Base-by-base conservation (phyloP, 257 asterid species). In the Fraxinus cuspidata region DNA sequence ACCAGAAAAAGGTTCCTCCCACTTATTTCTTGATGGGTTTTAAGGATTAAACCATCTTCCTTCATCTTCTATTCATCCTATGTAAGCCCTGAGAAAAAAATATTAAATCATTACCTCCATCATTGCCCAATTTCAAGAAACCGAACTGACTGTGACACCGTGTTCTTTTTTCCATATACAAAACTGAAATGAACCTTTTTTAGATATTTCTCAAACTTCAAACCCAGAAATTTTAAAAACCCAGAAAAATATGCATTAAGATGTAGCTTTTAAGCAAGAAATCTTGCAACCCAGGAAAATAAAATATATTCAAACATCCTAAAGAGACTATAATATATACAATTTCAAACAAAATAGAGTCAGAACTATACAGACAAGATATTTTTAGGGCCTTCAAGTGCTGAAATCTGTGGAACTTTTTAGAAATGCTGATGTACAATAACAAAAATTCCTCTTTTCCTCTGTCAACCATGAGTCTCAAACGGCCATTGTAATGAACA, bases 201-300 rank as follows among this genome's bases (percentile, higher is more conserved):
- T 7, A 37, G 42, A 37, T 37, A 37, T 37, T 37, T 37, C 42
- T 37, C 42, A 8, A 37, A 37, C 42, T 42, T 35, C 4, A 70
- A 56, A 65, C 69, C 77, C 56, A 66, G 49, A 84, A 84, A 35
- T n/a, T 56, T 27, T 18, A n/a, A 79, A 58, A 79, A 23, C 79
- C 77, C 76, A 83, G 75, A 72, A 79, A 79, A 56, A 29, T 38
- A 66, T 21, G 60, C 35, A 66, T 64, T 69, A 51, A 73, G 16
- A 70, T 72, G 2, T 0, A 74, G 9, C 75, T 16, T n/a, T 3
- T 47, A 51, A 70, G 71, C 76, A 65, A 53, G 37, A 84, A 84
- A 34, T 19, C 42, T 25, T 16, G 19, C 66, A 37, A 79, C 71
- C 77, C 73, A 79, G 74, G 42, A 79, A 79, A 56, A 37, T 10